Base-by-base conservation (phyloP, 208 protist genomes). In the Trypanosoma caninum region DNA sequence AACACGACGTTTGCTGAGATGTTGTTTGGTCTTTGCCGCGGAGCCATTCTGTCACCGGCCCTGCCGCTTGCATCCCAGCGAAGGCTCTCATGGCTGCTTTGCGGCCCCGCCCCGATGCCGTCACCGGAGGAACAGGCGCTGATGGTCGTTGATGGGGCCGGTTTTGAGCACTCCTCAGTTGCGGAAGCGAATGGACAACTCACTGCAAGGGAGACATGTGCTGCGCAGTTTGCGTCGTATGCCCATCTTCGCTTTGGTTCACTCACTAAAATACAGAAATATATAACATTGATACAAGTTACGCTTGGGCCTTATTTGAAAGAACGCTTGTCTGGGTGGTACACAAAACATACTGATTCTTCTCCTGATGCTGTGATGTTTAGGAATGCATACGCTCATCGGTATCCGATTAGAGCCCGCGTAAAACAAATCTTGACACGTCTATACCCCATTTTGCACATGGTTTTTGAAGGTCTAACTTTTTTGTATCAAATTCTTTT, bases 1-100 rank as follows among this genome's bases (percentile, higher is more conserved):
- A 76, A 87, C 48, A 88, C 78, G 4, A 84, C 81, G 13, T 88
- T 91, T 61, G 66, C 76, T 2, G 87, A 94, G 48, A 73, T 87
- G 47, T 76, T 94, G 38, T 90, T 94, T 45, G 83, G 79, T 9
- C 71, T 94, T 20, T 64, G 70, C 4, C 74, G 82, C 14, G 69
- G 70, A 3, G 40, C 42, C 16, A 65, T 65, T 44, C 34, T 30
- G 18, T 60, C 57, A 9, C 63, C 64, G 18, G 14, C 57, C 16
- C 18, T 18, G 14, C 71, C 44, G 31, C 41, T 72, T 2, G 18
- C 58, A 16, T 59, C 61, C 0, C 60, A 56, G 22, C 48, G 69
- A 23, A 50, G 48, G 42, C 38, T 85, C 46, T 74, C 71, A n/a
- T 85, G 72, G 71, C 59, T 60, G 33, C 25, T 87, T 13, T 64